These are phyloP conservation scores for Aspergillus fumigatus DNA, from an alignment of 2,329 filamentous ascomycete species.

Conservation along the genomic window DNA sequence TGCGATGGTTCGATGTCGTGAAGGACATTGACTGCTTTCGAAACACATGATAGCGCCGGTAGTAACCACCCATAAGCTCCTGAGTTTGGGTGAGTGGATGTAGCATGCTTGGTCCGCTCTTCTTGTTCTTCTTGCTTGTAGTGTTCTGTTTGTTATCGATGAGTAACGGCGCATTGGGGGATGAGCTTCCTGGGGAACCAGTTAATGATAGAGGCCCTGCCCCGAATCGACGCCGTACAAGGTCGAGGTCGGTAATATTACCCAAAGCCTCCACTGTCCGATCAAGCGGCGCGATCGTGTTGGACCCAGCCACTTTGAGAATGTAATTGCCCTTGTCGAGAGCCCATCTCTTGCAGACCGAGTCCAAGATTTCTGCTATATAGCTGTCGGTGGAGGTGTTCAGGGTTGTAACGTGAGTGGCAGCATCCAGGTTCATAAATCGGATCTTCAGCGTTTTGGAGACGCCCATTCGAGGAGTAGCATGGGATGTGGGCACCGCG, in stretches of 20 bases:
- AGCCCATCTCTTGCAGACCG: constrained; percentile 57
- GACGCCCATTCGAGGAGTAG: constrained; percentile 53
- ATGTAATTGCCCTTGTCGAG: constrained; percentile 62
- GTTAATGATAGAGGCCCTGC: constrained; percentile 53
- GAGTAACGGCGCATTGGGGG: constrained; percentile 61
- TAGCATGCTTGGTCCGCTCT: constrained; percentile 36
- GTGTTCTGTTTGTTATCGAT: constrained; percentile 36
- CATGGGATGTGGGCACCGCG: constrained; percentile 40
- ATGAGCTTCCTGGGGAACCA: constrained; percentile 58
- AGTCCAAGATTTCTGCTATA: constrained; percentile 63
- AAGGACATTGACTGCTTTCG: constrained; percentile 64
- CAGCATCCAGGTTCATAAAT: constrained; percentile 57
- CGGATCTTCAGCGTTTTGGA: constrained; percentile 57
- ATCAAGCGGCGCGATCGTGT: constrained; percentile 60
- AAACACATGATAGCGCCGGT: constrained; percentile 60
- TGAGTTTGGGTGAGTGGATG: constrained; percentile 46
- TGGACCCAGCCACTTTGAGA: constrained; percentile 59
- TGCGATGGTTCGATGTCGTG: constrained; percentile 55
- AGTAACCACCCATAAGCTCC: constrained; percentile 46
- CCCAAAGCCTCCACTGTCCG: constrained; percentile 62
- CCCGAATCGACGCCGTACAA: constrained; percentile 59
- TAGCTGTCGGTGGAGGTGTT: constrained; percentile 62
- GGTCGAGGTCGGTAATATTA: constrained; percentile 56
- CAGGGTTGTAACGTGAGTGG: constrained; percentile 49
- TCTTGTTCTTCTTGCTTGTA: constrained; percentile 31